phyloP scores from a whole-genome alignment of 257 asterid genomes.

The Salvia miltiorrhiza region DNA sequence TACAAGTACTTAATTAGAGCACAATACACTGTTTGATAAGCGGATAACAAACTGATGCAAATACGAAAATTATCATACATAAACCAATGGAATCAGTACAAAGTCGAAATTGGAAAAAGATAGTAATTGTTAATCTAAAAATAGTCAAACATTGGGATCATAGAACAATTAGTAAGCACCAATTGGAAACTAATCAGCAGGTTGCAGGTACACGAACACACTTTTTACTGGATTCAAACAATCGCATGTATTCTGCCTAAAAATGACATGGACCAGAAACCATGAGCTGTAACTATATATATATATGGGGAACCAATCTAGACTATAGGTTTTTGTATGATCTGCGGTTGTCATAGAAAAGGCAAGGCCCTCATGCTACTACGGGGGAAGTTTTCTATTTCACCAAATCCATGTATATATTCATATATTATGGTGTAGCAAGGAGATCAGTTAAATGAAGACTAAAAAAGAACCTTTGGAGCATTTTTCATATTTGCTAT shows the following conservation, averaged over 20 bases:
- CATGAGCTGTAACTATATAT: not conserved
- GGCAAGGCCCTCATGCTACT: no score
- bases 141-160: not conserved
- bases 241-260: not conserved
- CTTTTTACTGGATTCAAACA: not conserved
- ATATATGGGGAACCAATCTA: no score
- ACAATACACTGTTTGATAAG: not conserved
- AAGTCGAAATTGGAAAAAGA: no score
- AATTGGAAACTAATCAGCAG: not conserved
- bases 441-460: not conserved
- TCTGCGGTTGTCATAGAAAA: no score
- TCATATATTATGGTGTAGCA: not conserved
- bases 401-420: no score
- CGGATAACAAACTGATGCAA: not conserved
- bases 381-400: no score
- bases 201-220: not conserved
- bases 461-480: not conserved
- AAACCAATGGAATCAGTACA: not conserved
- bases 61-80: not conserved
- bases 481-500: not conserved
- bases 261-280: not conserved
- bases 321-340: no score
- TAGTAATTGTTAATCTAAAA: not conserved
- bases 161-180: slow-evolving; percentile 7
- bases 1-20: not conserved